These are phyloP conservation scores for Penicillium sp. DNA, from an alignment of 2,329 filamentous ascomycete species.

Conservation along the genomic window DNA sequence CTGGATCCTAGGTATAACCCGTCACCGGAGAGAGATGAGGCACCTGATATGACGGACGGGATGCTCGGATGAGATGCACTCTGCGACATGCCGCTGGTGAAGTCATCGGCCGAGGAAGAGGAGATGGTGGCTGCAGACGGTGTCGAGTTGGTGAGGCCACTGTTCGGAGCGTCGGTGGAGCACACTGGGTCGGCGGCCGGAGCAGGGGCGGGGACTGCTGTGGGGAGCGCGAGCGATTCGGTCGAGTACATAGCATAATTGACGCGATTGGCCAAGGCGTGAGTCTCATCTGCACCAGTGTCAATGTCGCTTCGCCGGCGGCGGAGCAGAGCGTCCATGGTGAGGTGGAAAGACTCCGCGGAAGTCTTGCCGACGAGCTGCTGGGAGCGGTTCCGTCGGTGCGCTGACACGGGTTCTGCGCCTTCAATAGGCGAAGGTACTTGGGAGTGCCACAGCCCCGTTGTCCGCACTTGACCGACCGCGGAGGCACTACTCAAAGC, in stretches of 20 bases:
- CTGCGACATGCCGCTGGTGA: slow-evolving; percentile 54
- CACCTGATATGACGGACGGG: slow-evolving; percentile 53
- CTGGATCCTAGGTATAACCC: slow-evolving; percentile 34
- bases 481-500: slow-evolving; percentile 53
- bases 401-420: slow-evolving; percentile 27
- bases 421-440: slow-evolving; percentile 22
- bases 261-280: slow-evolving; percentile 23
- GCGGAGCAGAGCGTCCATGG: slow-evolving; percentile 44
- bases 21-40: slow-evolving; percentile 54
- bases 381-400: slow-evolving; percentile 47
- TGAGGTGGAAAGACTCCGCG: slow-evolving; percentile 43
- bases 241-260: slow-evolving; percentile 36
- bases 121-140: slow-evolving; percentile 55
- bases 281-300: slow-evolving; percentile 22
- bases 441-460: slow-evolving; percentile 44
- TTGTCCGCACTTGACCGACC: slow-evolving; percentile 49
- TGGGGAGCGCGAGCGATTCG: slow-evolving; percentile 30
- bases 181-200: slow-evolving; percentile 21
- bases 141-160: slow-evolving; percentile 43
- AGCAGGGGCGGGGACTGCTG: slow-evolving; percentile 16
- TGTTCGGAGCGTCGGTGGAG: slow-evolving; percentile 29
- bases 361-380: slow-evolving; percentile 41
- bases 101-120: slow-evolving; percentile 54
- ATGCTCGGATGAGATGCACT: slow-evolving; percentile 56
- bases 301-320: slow-evolving; percentile 40